These are phyloP conservation scores for Dothiorella sarmentorum DNA, from an alignment of 2,329 filamentous ascomycete genomes.

Conservation along the genomic window DNA sequence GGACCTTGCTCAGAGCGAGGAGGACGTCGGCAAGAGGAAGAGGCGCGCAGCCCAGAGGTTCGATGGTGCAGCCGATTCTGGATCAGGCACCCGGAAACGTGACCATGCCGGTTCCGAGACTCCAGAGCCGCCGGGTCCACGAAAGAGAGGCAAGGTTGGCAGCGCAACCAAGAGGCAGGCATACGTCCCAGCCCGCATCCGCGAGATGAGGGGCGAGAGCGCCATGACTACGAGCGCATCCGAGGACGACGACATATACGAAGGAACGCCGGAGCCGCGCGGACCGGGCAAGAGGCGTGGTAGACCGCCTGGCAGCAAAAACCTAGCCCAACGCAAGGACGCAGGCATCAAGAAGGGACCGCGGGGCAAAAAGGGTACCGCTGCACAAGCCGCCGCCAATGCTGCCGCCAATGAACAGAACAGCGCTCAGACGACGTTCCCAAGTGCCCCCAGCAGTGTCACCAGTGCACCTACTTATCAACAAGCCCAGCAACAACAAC, in stretches of 20 bases:
- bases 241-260: conserved; percentile 24
- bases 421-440: neutral
- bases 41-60: conserved; percentile 34
- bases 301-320: conserved; percentile 46
- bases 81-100: conserved; percentile 14
- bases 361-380: conserved; percentile 30
- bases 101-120: conserved; percentile 30
- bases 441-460: conserved; percentile 21
- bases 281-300: conserved; percentile 29
- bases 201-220: conserved; percentile 44
- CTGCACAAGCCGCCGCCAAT: conserved; percentile 22
- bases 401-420: neutral
- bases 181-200: conserved; percentile 42
- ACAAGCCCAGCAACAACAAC: conserved; percentile 11
- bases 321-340: conserved; percentile 44
- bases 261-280: conserved; percentile 19
- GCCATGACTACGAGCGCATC: conserved; percentile 28
- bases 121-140: conserved; percentile 32
- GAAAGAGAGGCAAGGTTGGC: conserved; percentile 27
- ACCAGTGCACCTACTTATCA: conserved; percentile 6
- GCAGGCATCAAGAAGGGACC: conserved; percentile 50
- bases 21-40: conserved; percentile 35
- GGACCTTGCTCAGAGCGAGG: conserved; percentile 33
- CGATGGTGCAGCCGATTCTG: conserved; percentile 29
- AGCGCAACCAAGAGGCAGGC: conserved; percentile 19